Evolutionary conservation across 345 rosid genomes (phyloP), one percentile per base, ranked within the genome.

Genomic region (Citrus glauca): DNA sequence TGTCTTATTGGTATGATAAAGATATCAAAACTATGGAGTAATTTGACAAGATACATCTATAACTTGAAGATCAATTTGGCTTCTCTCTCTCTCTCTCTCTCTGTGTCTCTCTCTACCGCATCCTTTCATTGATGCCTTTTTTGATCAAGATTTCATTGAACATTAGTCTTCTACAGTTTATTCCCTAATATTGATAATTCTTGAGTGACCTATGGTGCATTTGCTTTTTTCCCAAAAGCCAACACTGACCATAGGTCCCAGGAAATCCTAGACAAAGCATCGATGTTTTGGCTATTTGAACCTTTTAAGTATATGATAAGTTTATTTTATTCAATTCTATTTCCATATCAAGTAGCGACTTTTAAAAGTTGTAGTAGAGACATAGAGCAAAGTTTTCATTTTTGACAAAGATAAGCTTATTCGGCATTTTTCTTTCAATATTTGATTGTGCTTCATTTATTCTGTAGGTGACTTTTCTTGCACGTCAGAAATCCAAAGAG

Each of bases 401-500:
- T 55, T 40, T 56, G 14, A 25, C 38, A 55, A 66, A 8, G 37
- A 25, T 35, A 17, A 66, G 64, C 72, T 65, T n/a, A 5, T 48
- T 5, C 22, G 63, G 60, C 16, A 30, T 63, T 53, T 53, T 64
- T 64, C 38, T 25, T 24, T 50, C 3, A 35, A 63, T 59, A 72
- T 40, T 37, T 66, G 19, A 32, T 59, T 53, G 60, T 3, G 33
- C 27, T 28, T 64, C 6, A 17, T 64, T 24, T 38, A 10, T 59
- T 48, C 7, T 75, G 33, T 80, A 94, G 99, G 96, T 76, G 93
- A 89, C 84, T 88, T 76, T 83, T 87, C 93, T 73, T 97, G 98
- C 89, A 90, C 97, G 8, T 67, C 78, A 73, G 99, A 94, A 87
- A 90, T 93, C 38, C 98, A 91, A 71, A 85, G 89, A 88, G 97